A percentile compares a stretch with the other conserved stretches of the same genome.
Conservation (phyloP, 2,329 filamentous ascomycete species). For the Fusarium pseudoanthophilum region DNA sequence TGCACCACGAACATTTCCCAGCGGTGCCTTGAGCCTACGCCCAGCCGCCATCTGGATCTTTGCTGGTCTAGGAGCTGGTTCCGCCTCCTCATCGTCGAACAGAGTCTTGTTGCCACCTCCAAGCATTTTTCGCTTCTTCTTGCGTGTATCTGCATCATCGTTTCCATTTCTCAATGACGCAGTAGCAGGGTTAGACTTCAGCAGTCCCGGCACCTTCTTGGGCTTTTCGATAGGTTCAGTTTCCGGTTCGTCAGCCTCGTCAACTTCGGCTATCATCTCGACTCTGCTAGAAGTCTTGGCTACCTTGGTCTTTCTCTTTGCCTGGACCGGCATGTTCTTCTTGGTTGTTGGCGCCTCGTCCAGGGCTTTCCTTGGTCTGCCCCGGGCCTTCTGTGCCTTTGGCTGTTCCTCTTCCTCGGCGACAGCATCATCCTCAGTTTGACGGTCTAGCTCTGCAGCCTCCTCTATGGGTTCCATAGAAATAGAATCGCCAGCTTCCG, state of each 20-base stretch:
- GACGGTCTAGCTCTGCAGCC: slow-evolving; percentile 9
- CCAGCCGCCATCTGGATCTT: slow-evolving; percentile 48
- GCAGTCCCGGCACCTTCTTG: slow-evolving; percentile 18
- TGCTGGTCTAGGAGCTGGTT: slow-evolving; percentile 49
- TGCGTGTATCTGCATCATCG: slow-evolving; percentile 58
- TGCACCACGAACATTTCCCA: slow-evolving; percentile 56
- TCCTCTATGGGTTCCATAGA: slow-evolving; percentile 25
- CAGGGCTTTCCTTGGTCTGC: slow-evolving; percentile 57
- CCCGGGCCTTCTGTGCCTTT: slow-evolving; percentile 53
- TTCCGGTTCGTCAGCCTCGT: slow-evolving; percentile 46
- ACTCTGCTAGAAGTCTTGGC: slow-evolving; percentile 42
- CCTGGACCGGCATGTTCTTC: slow-evolving; percentile 55
- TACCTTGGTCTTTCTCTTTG: slow-evolving; percentile 49
- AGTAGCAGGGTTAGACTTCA: slow-evolving; percentile 25
- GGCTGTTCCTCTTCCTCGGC: slow-evolving; percentile 23
- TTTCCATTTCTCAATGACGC: slow-evolving; percentile 12
- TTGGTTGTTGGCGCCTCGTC: slow-evolving; percentile 58
- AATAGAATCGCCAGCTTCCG: slow-evolving; percentile 8
- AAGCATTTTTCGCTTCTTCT: slow-evolving; percentile 79
- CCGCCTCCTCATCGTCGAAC: slow-evolving; percentile 74
- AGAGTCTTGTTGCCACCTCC: slow-evolving; percentile 71
- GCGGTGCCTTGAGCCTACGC: slow-evolving; percentile 50
- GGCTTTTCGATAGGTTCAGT: slow-evolving; percentile 36
- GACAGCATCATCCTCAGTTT: slow-evolving; percentile 2
- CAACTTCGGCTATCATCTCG: slow-evolving; percentile 55